These are phyloP conservation scores for Fusarium globosum DNA, from an alignment of 2,329 filamentous ascomycete species.

Conservation along the genomic window DNA sequence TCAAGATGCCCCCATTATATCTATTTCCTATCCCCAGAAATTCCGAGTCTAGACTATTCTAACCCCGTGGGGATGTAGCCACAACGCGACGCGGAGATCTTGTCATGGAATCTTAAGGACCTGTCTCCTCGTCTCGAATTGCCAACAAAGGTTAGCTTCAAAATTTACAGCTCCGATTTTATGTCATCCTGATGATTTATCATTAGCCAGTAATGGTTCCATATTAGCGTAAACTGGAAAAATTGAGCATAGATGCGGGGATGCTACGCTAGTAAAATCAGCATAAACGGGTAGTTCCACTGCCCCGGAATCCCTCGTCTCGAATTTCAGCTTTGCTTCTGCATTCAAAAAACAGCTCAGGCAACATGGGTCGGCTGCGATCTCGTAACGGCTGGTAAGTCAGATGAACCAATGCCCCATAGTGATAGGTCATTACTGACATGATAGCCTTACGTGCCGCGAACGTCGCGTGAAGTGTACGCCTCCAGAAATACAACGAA, in stretches of 20 bases:
- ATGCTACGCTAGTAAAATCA: background rate
- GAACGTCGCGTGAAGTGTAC: slow-evolving; percentile 10
- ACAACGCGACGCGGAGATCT: background rate
- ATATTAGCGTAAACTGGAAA: background rate
- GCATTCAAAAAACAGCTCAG: background rate
- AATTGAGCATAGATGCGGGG: background rate
- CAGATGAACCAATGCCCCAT: background rate
- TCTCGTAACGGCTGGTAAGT: slow-evolving; percentile 12
- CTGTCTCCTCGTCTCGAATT: background rate
- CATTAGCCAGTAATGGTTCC: background rate
- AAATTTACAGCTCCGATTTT: background rate
- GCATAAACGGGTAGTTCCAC: background rate
- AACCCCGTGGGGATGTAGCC: slow-evolving; percentile 4
- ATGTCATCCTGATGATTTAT: background rate
- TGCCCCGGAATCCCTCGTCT: background rate
- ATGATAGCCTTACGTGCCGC: slow-evolving; percentile 1
- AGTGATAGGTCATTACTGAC: background rate
- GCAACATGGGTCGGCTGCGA: slow-evolving; percentile 1
- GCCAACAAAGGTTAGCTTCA: background rate
- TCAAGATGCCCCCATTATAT: slow-evolving; percentile 1
- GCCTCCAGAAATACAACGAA: background rate
- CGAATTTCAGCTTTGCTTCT: background rate
- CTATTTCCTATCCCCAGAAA: background rate
- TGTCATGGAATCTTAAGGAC: background rate
- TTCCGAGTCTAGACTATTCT: background rate